Evolutionary conservation across 169 alveolate genomes (phyloP).

Genomic region (Cryptosporidium muris): DNA sequence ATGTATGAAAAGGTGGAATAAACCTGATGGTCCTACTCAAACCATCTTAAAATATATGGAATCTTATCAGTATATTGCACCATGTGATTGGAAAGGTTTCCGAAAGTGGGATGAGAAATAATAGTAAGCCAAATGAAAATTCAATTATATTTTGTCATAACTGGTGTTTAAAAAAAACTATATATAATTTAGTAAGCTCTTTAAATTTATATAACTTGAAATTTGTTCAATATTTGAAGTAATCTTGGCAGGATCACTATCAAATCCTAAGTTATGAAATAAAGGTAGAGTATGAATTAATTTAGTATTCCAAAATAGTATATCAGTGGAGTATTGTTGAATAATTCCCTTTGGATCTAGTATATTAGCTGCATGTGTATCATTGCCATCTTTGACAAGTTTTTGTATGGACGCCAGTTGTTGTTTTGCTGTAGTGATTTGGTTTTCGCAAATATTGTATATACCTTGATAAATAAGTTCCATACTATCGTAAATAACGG

Average conservation of each 20-base stretch:
- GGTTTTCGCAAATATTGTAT: conserved; percentile 40
- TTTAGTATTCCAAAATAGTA: conserved; percentile 19
- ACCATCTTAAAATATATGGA: conserved; percentile 82
- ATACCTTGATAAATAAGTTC: conserved; percentile 1
- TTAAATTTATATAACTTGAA: conserved; percentile 14
- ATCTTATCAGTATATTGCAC: conserved; percentile 78
- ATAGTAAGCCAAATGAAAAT: neutral
- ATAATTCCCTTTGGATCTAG: conserved; percentile 29
- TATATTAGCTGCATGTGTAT: conserved; percentile 40
- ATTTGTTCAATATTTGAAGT: neutral
- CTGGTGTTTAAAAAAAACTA: neutral
- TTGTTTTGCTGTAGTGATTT: conserved; percentile 34
- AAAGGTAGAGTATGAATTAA: conserved; percentile 7
- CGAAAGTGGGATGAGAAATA: conserved; percentile 74
- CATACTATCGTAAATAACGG: neutral
- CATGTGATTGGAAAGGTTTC: conserved; percentile 89
- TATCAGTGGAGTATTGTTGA: conserved; percentile 19
- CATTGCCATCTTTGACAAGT: conserved; percentile 19
- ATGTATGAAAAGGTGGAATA: conserved; percentile 32
- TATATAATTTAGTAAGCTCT: conserved; percentile 3
- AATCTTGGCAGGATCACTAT: neutral
- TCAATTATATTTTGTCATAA: too few relatives aligned
- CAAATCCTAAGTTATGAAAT: neutral
- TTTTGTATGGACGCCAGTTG: conserved; percentile 50
- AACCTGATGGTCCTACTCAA: conserved; percentile 82